Evolutionary conservation across 2,329 filamentous ascomycete species (phyloP), one percentile per base, ranked within the genome.

Genomic region (Fusarium tupiense): DNA sequence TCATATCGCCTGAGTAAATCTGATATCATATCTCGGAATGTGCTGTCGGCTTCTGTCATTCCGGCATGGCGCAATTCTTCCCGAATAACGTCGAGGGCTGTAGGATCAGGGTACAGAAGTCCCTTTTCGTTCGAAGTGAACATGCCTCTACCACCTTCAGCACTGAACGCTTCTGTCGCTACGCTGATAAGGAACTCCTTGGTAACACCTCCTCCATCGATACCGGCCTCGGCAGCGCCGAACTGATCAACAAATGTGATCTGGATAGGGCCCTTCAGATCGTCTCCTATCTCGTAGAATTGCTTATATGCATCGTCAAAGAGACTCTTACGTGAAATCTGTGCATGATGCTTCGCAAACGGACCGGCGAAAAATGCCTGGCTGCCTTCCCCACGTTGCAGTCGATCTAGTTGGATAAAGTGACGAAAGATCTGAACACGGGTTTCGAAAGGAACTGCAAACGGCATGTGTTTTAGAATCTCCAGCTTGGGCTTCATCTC

Each of bases 171-270:
- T 81, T 98, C 93, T 26, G 89, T 91, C 3, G 94, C 97, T 56
- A 98, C 90, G 71, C 93, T 96, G 2, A 92, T 98, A 19, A 99
- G 86, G 71, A 99, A 99, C 79, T 99, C 96, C 77, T 99, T 99
- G 5, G 96, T 98, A 14, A 99, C 96, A 71, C 96, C 96, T 14
- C 96, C 96, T 1, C 96, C 96, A 80, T 99, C 96, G 63, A 99
- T 98, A 16, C 96, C 96, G 19, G 96, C 96, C 83, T 99, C 96
- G 13, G 90, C 88, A 3, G 92, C 90, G 69, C 93, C 93, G 76
- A 97, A 99, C 68, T 95, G 90, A 80, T 99, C 96, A 49, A 98
- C 91, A 81, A 99, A 99, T 0, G 94, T 96, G 78, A 99, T 98
- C 79, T 97, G 94, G 41, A 99, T 98, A 0, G 95, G 94, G 79